A percentile compares a stretch with the other conserved stretches of the same genome.
phyloP scores from a whole-genome alignment of 495 filamentous ascomycete genomes.

The Lentithecium fluviatile region DNA sequence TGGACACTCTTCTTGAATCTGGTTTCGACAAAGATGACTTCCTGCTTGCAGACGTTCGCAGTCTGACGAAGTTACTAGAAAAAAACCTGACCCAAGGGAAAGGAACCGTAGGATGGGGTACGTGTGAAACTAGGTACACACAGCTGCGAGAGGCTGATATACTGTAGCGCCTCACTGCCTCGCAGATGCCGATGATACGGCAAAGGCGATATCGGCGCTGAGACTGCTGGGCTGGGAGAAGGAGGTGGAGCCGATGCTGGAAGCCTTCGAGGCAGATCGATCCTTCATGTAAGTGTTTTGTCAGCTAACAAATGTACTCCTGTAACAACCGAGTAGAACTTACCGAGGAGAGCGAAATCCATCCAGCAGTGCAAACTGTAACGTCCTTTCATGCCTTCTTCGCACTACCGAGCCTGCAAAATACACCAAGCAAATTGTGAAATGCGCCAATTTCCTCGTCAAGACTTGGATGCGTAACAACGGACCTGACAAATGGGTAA shows the following conservation, averaged over 20 bases:
- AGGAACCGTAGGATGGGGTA: slow-evolving; percentile 28
- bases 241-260: slow-evolving; percentile 23
- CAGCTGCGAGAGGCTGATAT: not conserved
- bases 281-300: slow-evolving; percentile 13
- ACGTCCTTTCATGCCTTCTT: slow-evolving; percentile 26
- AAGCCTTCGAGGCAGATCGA: slow-evolving; percentile 24
- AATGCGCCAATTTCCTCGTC: slow-evolving; percentile 16
- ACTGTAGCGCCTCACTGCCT: slow-evolving; percentile 37
- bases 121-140: not conserved
- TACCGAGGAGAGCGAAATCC: slow-evolving; percentile 29
- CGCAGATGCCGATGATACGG: slow-evolving; percentile 53
- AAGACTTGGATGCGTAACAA: slow-evolving; percentile 19
- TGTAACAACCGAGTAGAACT: not conserved
- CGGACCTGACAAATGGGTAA: slow-evolving; percentile 31
- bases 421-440: slow-evolving; percentile 29
- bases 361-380: slow-evolving; percentile 28
- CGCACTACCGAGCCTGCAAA: slow-evolving; percentile 11
- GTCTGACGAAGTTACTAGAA: slow-evolving; percentile 15
- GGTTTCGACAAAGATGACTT: slow-evolving; percentile 27
- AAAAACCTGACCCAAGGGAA: slow-evolving; percentile 15
- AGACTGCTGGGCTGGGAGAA: slow-evolving; percentile 18
- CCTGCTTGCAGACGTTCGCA: slow-evolving; percentile 20
- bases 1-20: slow-evolving; percentile 18
- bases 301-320: not conserved
- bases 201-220: slow-evolving; percentile 39